These are phyloP conservation scores for Prunus fruticosa DNA, from an alignment of 306 rosid species.

Conservation along the genomic window DNA sequence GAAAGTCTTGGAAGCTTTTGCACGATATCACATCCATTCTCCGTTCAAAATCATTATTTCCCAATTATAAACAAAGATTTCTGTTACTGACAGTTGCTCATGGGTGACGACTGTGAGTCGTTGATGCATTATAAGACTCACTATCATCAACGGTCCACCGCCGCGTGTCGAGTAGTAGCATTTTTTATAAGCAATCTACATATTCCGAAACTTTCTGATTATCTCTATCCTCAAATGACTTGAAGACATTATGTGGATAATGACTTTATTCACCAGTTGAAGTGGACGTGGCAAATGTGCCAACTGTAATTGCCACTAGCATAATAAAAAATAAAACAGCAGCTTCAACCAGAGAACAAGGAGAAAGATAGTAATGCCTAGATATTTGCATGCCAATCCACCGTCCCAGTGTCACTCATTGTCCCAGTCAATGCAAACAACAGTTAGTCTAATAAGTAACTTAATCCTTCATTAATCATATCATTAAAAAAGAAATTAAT, in stretches of 20 bases:
- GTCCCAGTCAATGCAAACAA: no score
- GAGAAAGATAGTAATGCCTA: not conserved
- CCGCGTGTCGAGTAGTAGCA: no score
- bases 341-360: not conserved
- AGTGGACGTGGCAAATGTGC: constrained; percentile 1
- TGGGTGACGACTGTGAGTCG: no score
- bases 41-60: not conserved
- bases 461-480: no score
- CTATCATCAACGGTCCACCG: no score
- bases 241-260: not conserved
- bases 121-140: no score
- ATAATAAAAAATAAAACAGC: not conserved
- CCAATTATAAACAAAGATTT: not conserved
- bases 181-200: not conserved
- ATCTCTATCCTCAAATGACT: not conserved
- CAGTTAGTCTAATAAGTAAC: no score
- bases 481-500: no score
- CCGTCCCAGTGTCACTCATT: no score
- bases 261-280: constrained; percentile 2
- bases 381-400: no score
- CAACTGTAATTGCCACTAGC: not conserved
- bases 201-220: not conserved
- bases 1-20: constrained; percentile 39
- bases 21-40: not conserved
- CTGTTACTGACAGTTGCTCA: no score